A percentile compares a stretch with the other conserved stretches of the same genome.
Evolutionary conservation across 768 basidiomycete species (phyloP).

Genomic region (Terana coerulea): DNA sequence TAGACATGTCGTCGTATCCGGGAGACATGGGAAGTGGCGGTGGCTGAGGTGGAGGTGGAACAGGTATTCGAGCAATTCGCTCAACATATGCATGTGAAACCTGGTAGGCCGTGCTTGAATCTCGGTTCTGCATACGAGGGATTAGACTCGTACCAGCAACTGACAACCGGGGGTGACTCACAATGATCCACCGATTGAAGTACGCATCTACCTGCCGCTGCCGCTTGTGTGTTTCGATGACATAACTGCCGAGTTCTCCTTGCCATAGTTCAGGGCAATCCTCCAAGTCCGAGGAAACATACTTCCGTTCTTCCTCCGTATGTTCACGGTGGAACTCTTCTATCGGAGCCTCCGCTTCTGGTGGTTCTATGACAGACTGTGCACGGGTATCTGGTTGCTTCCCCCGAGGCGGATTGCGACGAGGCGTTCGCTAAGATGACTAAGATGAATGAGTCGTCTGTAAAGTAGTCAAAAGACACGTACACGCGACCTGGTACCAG

Average conservation of each 20-base stretch:
- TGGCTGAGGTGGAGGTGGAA: conserved; percentile 36
- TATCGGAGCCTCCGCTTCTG: conserved; percentile 19
- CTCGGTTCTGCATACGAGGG: conserved; percentile 57
- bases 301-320: conserved; percentile 39
- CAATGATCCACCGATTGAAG: conserved; percentile 66
- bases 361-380: conserved; percentile 23
- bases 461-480: conserved; percentile 26
- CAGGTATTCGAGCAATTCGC: conserved; percentile 43
- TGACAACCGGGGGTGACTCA: conserved; percentile 29
- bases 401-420: conserved; percentile 36
- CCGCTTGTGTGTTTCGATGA: conserved; percentile 67
- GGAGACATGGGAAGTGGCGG: conserved; percentile 29
- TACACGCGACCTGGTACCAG: conserved; percentile 53
- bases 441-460: background rate
- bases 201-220: conserved; percentile 69
- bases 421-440: conserved; percentile 21
- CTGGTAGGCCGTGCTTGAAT: conserved; percentile 54
- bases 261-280: conserved; percentile 79
- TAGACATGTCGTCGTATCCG: conserved; percentile 31
- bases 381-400: conserved; percentile 23
- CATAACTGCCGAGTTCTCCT: conserved; percentile 64
- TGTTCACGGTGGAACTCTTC: conserved; percentile 27
- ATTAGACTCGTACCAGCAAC: background rate
- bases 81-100: conserved; percentile 57
- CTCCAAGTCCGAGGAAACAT: conserved; percentile 74